Conservation (phyloP, 2,329 filamentous ascomycete genomes). For the Ceratocystis eucalypticola region DNA sequence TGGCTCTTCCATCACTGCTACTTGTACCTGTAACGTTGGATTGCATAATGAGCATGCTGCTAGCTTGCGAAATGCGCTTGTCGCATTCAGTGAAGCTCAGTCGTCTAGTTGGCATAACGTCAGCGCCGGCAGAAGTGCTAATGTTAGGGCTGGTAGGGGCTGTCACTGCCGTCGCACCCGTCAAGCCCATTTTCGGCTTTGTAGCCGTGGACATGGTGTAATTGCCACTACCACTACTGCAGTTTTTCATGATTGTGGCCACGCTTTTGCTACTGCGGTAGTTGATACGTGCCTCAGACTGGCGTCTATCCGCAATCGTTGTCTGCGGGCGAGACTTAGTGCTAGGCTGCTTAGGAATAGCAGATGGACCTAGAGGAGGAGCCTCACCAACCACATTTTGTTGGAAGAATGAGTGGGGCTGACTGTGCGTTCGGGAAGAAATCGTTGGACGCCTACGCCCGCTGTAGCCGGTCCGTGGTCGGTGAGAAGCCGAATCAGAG, state of each 20-base stretch:
- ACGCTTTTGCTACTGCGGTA: background rate
- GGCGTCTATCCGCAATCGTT: constrained; percentile 26
- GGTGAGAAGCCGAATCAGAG: constrained; percentile 21
- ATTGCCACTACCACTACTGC: background rate
- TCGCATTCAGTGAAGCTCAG: constrained; percentile 50
- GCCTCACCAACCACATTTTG: constrained; percentile 12
- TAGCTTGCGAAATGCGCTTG: constrained; percentile 46
- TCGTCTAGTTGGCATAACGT: constrained; percentile 35
- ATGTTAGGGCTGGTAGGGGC: background rate
- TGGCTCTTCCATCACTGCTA: constrained; percentile 29
- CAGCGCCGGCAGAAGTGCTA: background rate
- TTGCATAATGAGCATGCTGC: constrained; percentile 45
- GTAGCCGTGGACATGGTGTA: background rate
- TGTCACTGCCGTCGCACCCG: background rate
- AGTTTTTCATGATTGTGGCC: constrained; percentile 23
- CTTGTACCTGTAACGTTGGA: constrained; percentile 39
- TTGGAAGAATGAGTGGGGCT: constrained; percentile 18
- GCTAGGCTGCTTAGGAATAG: constrained; percentile 13
- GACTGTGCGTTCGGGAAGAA: constrained; percentile 19
- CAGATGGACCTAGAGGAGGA: constrained; percentile 15
- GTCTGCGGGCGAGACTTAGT: constrained; percentile 19
- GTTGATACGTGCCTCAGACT: constrained; percentile 13
- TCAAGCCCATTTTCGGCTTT: background rate
- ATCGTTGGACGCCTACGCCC: constrained; percentile 16
- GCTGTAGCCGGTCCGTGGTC: constrained; percentile 27